phyloP scores from a whole-genome alignment of 139 green algal genomes.

The Astrephomene gubernaculifera region DNA sequence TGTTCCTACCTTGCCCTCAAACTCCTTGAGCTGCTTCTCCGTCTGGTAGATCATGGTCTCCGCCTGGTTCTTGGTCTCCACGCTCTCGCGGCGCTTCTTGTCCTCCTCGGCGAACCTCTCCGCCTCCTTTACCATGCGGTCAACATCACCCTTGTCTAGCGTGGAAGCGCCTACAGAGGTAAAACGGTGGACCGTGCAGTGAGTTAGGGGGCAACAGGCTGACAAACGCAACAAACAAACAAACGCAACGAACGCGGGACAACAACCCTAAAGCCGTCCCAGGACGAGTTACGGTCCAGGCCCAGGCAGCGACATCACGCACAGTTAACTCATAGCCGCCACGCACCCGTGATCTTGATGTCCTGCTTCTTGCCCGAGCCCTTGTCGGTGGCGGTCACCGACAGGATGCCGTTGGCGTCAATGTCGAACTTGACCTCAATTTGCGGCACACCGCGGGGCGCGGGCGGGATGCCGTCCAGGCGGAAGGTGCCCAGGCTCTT shows the following conservation, averaged over 20 bases:
- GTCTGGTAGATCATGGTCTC: constrained; percentile 94
- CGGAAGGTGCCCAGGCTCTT: constrained; percentile 97
- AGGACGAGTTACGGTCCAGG: too few relatives aligned
- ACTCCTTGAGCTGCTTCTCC: constrained; percentile 99
- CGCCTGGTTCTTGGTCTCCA: constrained; percentile 97
- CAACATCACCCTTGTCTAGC: constrained; percentile 88
- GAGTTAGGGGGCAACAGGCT: too few relatives aligned
- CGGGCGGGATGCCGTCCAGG: constrained; percentile 97
- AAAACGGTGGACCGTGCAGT: neutral
- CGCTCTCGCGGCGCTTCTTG: constrained; percentile 91
- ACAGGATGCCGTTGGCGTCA: constrained; percentile 98
- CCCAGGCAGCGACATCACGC: too few relatives aligned
- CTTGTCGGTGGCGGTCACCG: constrained; percentile 96
- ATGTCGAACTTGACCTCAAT: constrained; percentile 99
- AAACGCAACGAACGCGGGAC: too few relatives aligned
- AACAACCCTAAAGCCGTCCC: too few relatives aligned
- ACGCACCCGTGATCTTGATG: constrained; percentile 94
- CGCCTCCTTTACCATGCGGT: constrained; percentile 97
- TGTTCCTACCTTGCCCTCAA: constrained; percentile 88
- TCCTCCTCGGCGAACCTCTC: constrained; percentile 94
- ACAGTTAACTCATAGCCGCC: too few relatives aligned
- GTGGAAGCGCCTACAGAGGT: constrained; percentile 59
- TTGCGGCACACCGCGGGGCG: constrained; percentile 94
- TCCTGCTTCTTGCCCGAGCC: constrained; percentile 96
- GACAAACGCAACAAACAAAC: too few relatives aligned